phyloP scores from a whole-genome alignment of 352 stramenopile genomes.

The Hyaloperonospora brassicae region DNA sequence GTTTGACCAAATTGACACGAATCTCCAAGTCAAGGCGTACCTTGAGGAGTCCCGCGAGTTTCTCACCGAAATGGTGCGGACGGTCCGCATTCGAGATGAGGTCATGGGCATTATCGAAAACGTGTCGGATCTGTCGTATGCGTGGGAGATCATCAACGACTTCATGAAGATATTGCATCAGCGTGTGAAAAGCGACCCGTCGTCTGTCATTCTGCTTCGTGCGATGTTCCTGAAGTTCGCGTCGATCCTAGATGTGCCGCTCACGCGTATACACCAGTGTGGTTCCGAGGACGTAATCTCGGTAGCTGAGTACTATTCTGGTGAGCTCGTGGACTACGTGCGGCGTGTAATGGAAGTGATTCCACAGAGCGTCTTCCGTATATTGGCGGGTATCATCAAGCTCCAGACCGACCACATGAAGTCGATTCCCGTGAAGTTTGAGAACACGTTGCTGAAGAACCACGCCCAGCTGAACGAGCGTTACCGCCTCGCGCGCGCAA shows the following conservation, averaged over 20 bases:
- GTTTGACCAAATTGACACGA: conserved; percentile 94
- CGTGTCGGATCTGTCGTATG: conserved; percentile 92
- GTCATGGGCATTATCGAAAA: conserved; percentile 90
- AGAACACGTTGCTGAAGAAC: conserved; percentile 89
- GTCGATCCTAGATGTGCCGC: conserved; percentile 90
- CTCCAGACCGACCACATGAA: conserved; percentile 90
- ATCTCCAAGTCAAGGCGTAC: conserved; percentile 93
- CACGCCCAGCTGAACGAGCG: conserved; percentile 88
- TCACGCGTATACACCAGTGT: conserved; percentile 89
- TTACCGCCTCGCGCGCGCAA: conserved; percentile 88
- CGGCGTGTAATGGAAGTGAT: conserved; percentile 93
- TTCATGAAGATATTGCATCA: conserved; percentile 93
- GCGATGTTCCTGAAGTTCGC: conserved; percentile 93
- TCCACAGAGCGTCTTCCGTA: conserved; percentile 90
- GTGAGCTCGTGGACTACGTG: conserved; percentile 91
- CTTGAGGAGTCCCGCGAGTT: conserved; percentile 88
- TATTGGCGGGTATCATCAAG: conserved; percentile 89
- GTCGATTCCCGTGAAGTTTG: conserved; percentile 87
- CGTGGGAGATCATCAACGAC: conserved; percentile 91
- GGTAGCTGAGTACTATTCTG: conserved; percentile 92
- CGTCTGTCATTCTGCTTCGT: conserved; percentile 87
- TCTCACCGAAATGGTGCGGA: conserved; percentile 92
- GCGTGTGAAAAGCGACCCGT: conserved; percentile 88
- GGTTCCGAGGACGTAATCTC: conserved; percentile 88
- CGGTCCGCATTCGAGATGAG: conserved; percentile 88